Conservation (phyloP, 2,329 filamentous ascomycete genomes). For the Truncatella angustata region DNA sequence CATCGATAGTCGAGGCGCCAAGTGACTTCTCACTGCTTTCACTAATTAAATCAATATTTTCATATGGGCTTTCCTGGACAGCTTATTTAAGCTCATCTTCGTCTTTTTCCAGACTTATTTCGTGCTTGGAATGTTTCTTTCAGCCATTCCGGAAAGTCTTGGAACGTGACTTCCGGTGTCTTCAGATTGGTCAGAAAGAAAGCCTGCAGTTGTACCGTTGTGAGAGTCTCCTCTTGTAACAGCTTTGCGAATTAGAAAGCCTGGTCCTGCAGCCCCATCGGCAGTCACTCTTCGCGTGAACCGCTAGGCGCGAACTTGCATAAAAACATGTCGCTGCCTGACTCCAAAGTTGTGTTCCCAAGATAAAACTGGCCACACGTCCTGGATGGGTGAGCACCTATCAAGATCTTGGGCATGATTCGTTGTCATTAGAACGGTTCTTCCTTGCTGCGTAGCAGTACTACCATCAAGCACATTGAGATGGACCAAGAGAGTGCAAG, state of each 20-base stretch:
- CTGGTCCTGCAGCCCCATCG: conserved; percentile 11
- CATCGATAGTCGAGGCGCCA: too few species aligned
- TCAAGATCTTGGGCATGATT: conserved; percentile 67
- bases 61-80: too few species aligned
- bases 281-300: conserved; percentile 6
- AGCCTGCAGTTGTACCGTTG: conserved; percentile 23
- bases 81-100: neutral
- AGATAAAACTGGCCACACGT: conserved; percentile 63
- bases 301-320: conserved; percentile 20
- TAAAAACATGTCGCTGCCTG: conserved; percentile 22
- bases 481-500: conserved; percentile 66
- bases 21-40: too few species aligned
- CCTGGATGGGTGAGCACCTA: conserved; percentile 64
- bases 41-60: too few species aligned
- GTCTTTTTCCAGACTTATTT: neutral
- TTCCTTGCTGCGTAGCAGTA: conserved; percentile 66
- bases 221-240: conserved; percentile 20
- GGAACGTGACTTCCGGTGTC: neutral
- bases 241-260: conserved; percentile 7
- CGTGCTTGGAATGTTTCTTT: neutral
- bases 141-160: neutral
- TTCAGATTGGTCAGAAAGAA: conserved; percentile 17
- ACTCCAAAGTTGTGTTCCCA: conserved; percentile 34
- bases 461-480: conserved; percentile 62
- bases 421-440: conserved; percentile 68